A percentile compares a stretch with the other conserved stretches of the same genome.
These are phyloP conservation scores for Cryptococcus amylolentus DNA, from an alignment of 1,284 basidiomycete species.

Conservation along the genomic window DNA sequence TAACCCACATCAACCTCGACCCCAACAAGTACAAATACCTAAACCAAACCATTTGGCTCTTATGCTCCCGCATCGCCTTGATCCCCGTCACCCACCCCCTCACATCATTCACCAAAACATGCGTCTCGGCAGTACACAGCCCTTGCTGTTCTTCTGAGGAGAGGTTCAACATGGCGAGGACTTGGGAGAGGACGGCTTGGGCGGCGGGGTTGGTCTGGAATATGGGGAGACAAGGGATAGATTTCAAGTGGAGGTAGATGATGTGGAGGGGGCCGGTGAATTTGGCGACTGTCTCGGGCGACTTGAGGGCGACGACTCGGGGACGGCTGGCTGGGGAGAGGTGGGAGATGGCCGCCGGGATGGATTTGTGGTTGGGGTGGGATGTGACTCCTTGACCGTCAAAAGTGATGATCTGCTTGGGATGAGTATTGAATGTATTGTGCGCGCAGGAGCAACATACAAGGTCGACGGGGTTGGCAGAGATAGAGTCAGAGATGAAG, in stretches of 20 bases:
- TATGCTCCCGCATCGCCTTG: conserved; percentile 69
- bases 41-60: conserved; percentile 83
- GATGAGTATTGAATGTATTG: not conserved
- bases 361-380: conserved; percentile 84
- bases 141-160: no score
- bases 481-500: conserved; percentile 5
- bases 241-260: conserved; percentile 29
- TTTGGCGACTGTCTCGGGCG: conserved; percentile 59
- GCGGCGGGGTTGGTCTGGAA: not conserved
- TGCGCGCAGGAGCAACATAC: not conserved
- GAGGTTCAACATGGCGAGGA: no score
- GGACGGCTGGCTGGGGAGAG: conserved; percentile 13
- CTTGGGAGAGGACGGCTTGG: no score
- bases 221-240: not conserved
- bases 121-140: not conserved
- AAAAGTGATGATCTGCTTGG: conserved; percentile 79
- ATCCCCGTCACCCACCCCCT: conserved; percentile 48
- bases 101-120: conserved; percentile 1
- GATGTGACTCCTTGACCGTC: conserved; percentile 74
- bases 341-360: conserved; percentile 57
- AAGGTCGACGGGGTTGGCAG: conserved; percentile 7
- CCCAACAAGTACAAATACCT: conserved; percentile 77
- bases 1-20: conserved; percentile 90
- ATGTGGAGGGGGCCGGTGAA: conserved; percentile 38
- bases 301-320: conserved; percentile 61